Evolutionary conservation across 768 basidiomycete genomes (phyloP).

Genomic region (Tricholoma bakamatsutake): DNA sequence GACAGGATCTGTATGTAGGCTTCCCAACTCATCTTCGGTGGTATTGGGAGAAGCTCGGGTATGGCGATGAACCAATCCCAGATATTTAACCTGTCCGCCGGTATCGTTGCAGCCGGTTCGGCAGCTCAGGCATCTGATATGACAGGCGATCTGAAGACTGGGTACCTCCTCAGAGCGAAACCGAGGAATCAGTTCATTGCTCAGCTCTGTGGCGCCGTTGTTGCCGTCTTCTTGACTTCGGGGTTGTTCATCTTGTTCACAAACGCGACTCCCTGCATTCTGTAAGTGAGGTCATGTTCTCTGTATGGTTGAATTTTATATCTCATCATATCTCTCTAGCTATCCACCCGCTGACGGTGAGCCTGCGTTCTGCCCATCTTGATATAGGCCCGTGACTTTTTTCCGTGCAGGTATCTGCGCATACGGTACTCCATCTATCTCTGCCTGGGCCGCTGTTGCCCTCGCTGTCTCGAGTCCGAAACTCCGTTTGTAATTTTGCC

Average conservation of each 20-base stretch:
- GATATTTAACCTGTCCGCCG: constrained; percentile 45
- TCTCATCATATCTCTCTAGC: constrained; percentile 9
- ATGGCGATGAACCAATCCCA: constrained; percentile 30
- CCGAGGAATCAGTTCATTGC: constrained; percentile 59
- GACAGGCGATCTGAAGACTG: constrained; percentile 67
- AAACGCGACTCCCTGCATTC: constrained; percentile 57
- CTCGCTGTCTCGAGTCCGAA: constrained; percentile 41
- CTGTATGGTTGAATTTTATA: background rate
- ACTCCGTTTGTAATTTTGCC: constrained; percentile 30
- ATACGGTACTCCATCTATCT: constrained; percentile 50
- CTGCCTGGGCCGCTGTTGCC: constrained; percentile 54
- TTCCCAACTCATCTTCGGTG: constrained; percentile 61
- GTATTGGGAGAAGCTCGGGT: constrained; percentile 44
- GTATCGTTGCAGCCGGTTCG: constrained; percentile 48
- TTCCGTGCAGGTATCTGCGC: constrained; percentile 29
- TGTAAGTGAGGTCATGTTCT: constrained; percentile 23
- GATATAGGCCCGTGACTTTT: background rate
- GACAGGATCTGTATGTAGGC: constrained; percentile 23
- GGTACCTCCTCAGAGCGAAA: constrained; percentile 59
- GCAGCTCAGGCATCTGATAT: constrained; percentile 58
- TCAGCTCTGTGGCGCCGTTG: constrained; percentile 51
- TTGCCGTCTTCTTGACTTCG: constrained; percentile 53
- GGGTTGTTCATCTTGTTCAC: constrained; percentile 60
- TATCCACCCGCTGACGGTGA: constrained; percentile 19
- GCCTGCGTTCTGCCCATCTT: background rate